Evolutionary conservation across 768 basidiomycete genomes (phyloP).

Genomic region (Gautieria morchelliformis): DNA sequence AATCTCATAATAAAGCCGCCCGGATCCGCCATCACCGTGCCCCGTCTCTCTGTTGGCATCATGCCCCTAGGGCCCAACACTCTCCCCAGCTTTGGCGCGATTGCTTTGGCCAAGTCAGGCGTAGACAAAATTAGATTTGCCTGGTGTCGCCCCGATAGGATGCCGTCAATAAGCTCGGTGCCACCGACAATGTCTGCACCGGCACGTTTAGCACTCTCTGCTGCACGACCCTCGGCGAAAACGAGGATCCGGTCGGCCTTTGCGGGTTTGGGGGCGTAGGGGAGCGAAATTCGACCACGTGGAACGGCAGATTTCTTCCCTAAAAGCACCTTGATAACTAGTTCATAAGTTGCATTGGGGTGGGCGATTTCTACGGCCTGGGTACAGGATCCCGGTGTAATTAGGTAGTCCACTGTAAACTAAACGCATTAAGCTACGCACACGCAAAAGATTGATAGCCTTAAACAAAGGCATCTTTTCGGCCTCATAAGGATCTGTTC

Average conservation of each 20-base stretch:
- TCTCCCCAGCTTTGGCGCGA: conserved; percentile 73
- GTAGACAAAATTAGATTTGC: conserved; percentile 84
- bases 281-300: conserved; percentile 81
- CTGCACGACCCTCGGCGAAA: conserved; percentile 79
- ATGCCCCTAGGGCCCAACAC: conserved; percentile 80
- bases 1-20: conserved; percentile 71
- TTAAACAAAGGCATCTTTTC: conserved; percentile 59
- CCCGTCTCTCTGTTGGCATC: conserved; percentile 91
- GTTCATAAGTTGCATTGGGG: conserved; percentile 67
- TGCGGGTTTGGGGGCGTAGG: conserved; percentile 67
- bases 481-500: conserved; percentile 44
- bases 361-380: conserved; percentile 80
- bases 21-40: conserved; percentile 89
- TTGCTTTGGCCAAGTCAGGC: conserved; percentile 63
- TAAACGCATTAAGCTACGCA: no score
- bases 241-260: conserved; percentile 76
- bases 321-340: conserved; percentile 72
- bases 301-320: conserved; percentile 75
- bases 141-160: conserved; percentile 61
- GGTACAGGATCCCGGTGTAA: not conserved
- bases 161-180: conserved; percentile 74
- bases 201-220: conserved; percentile 74
- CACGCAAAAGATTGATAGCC: conserved; percentile 64
- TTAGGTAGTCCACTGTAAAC: not conserved
- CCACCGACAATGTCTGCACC: conserved; percentile 92